Evolutionary conservation across 2,329 filamentous ascomycete genomes (phyloP), one percentile per base, ranked within the genome.

Genomic region (Apiospora pterosperma): DNA sequence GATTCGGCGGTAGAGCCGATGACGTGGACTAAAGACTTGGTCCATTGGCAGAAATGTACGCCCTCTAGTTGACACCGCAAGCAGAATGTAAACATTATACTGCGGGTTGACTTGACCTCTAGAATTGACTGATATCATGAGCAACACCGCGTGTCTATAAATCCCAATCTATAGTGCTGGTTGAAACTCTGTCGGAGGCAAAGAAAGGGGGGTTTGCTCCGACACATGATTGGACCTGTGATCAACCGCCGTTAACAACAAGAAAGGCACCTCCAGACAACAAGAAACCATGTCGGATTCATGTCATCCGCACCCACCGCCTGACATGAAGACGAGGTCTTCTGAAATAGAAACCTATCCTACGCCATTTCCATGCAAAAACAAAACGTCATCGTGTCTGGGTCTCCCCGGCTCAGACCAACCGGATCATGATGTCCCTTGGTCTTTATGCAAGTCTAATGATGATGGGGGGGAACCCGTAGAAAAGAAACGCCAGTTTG

Each of bases 341-440:
- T 55, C 28, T 34, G 25, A 34, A 55, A 34, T 55, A 25, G 25
- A 55, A 52, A 55, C 48, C 48, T 55, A 55, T 34, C 62, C 36
- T 59, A 59, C 62, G 62, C 62, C 62, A 42, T 38, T 19, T 60
- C 61, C 41, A 62, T 42, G 59, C 39, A 58, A 60, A 55, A 36
- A 38, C 16, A 42, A 58, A 64, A 55, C 36, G 31, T 44, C 28
- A 39, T 12, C 19, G 28, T 55, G 28, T n/a, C 16, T 34, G 48
- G n/a, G 48, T 34, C 48, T 55, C 14, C 16, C 12, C 48, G 12
- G 28, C 28, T 34, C 28, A 34, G 14, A 36, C 48, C 25, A 36
- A 36, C 31, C 44, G 8, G n/a, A 25, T 62, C 34, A 19, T 28
- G 59, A 38, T 36, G 16, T 41, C 38, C 52, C 34, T 59, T n/a